Evolutionary conservation across 2,329 filamentous ascomycete species (phyloP), one percentile per base, ranked within the genome.

Genomic region (Pyricularia pennisetigena): DNA sequence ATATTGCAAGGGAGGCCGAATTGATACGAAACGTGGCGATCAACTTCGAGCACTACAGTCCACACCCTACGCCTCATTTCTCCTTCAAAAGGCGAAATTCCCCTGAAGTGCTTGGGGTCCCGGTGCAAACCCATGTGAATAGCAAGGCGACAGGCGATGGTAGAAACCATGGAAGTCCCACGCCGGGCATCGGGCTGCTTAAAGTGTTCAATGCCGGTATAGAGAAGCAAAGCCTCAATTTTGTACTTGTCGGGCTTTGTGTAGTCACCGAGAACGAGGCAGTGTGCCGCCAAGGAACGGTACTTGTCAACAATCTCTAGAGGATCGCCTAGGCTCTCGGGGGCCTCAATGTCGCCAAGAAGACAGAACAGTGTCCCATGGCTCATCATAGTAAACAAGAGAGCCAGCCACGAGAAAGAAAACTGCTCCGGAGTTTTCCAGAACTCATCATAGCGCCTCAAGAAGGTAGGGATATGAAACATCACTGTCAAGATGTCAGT

Each of bases 61-160:
- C 83, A 86, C 3, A 79, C 75, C n/a, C 83, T 77, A 4, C 83
- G 78, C 23, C 83, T 79, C 77, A 85, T 82, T 74, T 86, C 83
- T 9, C 79, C 82, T 57, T 83, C 80, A 66, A 84, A 85, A 0
- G 81, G 78, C 0, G 79, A 78, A 41, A 85, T 75, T 20, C 71
- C 69, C 1, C 79, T 75, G 6, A 82, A 78, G 71, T 80, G 78
- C 30, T 74, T 75, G 3, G 81, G 78, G 63, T 85, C 82, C 9
- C 83, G 80, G 69, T 85, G 83, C 69, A 84, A 83, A 26, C 83
- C 83, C 73, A 72, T 71, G 64, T 73, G 71, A 69, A 74, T 70
- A 5, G 75, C 74, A 0, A 77, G 70, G 6, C 73, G 74, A 5
- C 76, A 69, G 3, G 72, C 71, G 4, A 75, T 70, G 29, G 72